A percentile compares a stretch with the other conserved stretches of the same genome.
These are phyloP conservation scores for Salix udensis DNA, from an alignment of 345 rosid genomes.

Conservation along the genomic window DNA sequence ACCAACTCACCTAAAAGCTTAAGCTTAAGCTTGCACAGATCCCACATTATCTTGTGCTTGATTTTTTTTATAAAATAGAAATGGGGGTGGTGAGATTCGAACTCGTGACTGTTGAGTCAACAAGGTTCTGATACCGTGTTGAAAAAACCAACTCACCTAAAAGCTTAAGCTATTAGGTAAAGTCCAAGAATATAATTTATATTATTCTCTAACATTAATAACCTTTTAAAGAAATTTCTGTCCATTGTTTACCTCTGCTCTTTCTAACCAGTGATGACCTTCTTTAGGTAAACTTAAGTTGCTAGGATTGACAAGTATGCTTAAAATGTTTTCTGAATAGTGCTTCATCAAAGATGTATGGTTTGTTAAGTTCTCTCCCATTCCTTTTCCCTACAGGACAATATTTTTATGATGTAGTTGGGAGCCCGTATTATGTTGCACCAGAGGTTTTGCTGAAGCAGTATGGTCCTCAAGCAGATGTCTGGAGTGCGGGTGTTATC, in stretches of 20 bases:
- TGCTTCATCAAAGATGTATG: neutral
- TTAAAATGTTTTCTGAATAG: neutral
- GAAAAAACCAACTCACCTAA: too few relatives aligned
- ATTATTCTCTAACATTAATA: too few relatives aligned
- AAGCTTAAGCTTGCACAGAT: too few relatives aligned
- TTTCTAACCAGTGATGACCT: neutral
- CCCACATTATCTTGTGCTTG: too few relatives aligned
- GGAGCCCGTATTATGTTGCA: conserved; percentile 97
- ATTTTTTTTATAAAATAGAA: too few relatives aligned
- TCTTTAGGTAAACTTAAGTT: neutral
- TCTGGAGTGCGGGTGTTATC: conserved; percentile 97
- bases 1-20: too few relatives aligned
- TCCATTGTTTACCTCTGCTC: neutral
- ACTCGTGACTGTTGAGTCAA: too few relatives aligned
- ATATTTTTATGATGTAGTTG: conserved; percentile 77
- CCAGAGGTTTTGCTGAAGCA: conserved; percentile 85
- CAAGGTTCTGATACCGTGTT: too few relatives aligned
- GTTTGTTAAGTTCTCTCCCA: neutral
- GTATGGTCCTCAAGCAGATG: conserved; percentile 90
- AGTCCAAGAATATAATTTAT: too few relatives aligned
- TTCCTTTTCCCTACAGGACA: conserved; percentile 49
- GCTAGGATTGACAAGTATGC: neutral
- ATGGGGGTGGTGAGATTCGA: too few relatives aligned
- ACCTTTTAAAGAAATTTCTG: neutral
- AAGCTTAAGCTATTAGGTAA: too few relatives aligned